Evolutionary conservation across 768 basidiomycete species (phyloP).

Genomic region (Hygrophoropsis aurantiaca): DNA sequence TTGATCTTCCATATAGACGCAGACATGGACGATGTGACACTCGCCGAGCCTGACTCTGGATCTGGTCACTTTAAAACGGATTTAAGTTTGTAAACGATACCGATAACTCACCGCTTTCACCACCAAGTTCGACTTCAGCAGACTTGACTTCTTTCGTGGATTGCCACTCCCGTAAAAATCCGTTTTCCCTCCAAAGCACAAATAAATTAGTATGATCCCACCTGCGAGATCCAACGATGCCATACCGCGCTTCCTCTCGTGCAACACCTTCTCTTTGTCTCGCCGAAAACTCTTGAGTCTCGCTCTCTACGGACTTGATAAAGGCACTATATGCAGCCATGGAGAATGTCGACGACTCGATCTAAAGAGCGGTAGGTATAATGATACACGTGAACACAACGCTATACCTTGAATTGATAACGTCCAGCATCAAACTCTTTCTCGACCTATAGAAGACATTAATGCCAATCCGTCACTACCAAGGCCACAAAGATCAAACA

Average conservation of each 20-base stretch:
- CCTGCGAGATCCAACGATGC: too few species aligned
- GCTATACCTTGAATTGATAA: slow-evolving; percentile 48
- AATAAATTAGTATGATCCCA: too few species aligned
- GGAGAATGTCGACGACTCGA: slow-evolving; percentile 53
- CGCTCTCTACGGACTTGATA: slow-evolving; percentile 37
- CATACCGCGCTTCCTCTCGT: slow-evolving; percentile 42
- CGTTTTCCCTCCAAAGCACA: slow-evolving; percentile 40
- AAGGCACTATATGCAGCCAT: slow-evolving; percentile 50
- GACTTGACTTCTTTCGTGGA: slow-evolving; percentile 18
- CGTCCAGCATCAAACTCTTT: slow-evolving; percentile 51
- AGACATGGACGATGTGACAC: slow-evolving; percentile 36
- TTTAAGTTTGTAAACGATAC: neutral
- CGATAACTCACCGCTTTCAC: slow-evolving; percentile 6
- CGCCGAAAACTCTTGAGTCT: slow-evolving; percentile 42
- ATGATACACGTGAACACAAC: slow-evolving; percentile 11
- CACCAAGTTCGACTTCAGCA: neutral
- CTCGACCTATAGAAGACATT: slow-evolving; percentile 39
- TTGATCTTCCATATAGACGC: slow-evolving; percentile 54
- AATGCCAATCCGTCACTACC: neutral
- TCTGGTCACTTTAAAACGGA: neutral
- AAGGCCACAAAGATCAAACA: neutral
- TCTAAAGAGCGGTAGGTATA: slow-evolving; percentile 27
- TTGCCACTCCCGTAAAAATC: slow-evolving; percentile 46
- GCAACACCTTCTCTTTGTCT: slow-evolving; percentile 36
- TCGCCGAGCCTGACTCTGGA: slow-evolving; percentile 4